These are phyloP conservation scores for Fraxinus americana DNA, from an alignment of 257 asterid genomes.

Conservation along the genomic window DNA sequence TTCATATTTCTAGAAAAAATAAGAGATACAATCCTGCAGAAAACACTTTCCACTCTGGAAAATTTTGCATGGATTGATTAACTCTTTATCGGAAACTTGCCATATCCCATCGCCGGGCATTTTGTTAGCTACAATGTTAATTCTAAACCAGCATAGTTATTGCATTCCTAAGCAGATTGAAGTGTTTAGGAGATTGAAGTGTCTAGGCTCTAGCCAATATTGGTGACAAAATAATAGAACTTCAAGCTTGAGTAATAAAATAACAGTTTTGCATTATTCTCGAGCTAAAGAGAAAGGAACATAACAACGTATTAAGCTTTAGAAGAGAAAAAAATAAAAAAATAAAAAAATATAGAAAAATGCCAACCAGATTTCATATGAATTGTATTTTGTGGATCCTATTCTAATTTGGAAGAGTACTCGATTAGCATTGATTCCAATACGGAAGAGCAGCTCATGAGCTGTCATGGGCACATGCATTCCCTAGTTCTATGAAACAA, in stretches of 20 bases:
- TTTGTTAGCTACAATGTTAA: background rate
- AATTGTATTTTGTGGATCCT: background rate
- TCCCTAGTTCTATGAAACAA: background rate
- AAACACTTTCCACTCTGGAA: background rate
- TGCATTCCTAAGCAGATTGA: background rate
- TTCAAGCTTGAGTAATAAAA: background rate
- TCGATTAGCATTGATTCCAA: background rate
- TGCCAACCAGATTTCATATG: background rate
- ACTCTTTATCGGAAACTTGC: background rate
- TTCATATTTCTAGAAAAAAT: too few relatives aligned
- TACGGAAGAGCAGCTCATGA: background rate
- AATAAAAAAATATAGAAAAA: background rate
- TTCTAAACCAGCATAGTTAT: background rate
- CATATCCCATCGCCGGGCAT: background rate
- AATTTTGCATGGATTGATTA: too few relatives aligned
- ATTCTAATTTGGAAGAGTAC: background rate
- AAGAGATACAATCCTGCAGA: too few relatives aligned
- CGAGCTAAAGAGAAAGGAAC: background rate
- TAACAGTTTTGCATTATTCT: background rate
- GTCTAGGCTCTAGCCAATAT: background rate
- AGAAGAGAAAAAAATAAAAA: background rate
- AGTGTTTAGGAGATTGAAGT: background rate
- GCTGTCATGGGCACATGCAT: background rate
- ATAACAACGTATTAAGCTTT: background rate
- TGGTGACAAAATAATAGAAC: background rate